These are phyloP conservation scores for Singerocomus rubriflavus DNA, from an alignment of 1,284 basidiomycete genomes.

Conservation along the genomic window DNA sequence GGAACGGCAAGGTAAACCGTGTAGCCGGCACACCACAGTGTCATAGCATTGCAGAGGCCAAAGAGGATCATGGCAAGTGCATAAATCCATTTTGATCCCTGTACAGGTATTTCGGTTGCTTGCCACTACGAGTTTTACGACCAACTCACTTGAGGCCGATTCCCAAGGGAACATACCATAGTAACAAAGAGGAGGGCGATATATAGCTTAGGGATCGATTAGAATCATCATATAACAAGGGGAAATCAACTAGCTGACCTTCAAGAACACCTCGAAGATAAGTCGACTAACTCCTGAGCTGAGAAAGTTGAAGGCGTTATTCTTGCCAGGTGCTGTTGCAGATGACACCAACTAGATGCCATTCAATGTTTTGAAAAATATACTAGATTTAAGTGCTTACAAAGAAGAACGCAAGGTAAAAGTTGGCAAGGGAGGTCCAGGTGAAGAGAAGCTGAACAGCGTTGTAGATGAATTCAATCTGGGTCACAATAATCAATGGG, in stretches of 20 bases:
- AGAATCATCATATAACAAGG: not conserved
- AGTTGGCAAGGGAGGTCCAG: slow-evolving; percentile 82
- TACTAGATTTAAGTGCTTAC: slow-evolving; percentile 38
- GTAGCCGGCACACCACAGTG: slow-evolving; percentile 85
- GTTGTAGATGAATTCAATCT: slow-evolving; percentile 83
- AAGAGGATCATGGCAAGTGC: slow-evolving; percentile 71
- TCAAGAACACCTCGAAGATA: slow-evolving; percentile 81
- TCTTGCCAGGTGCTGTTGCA: slow-evolving; percentile 54
- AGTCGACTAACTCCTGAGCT: slow-evolving; percentile 66
- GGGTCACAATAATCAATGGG: slow-evolving; percentile 1
- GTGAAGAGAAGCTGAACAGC: slow-evolving; percentile 77
- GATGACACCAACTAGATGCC: slow-evolving; percentile 63
- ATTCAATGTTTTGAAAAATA: slow-evolving; percentile 9
- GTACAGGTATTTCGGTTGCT: slow-evolving; percentile 1
- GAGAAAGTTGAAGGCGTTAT: slow-evolving; percentile 79
- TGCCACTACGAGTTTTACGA: slow-evolving; percentile 2
- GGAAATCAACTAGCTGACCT: slow-evolving; percentile 39
- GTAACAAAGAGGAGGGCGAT: slow-evolving; percentile 75
- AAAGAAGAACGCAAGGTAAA: slow-evolving; percentile 83
- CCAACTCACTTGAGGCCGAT: slow-evolving; percentile 66
- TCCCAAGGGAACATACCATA: slow-evolving; percentile 80
- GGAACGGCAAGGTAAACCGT: slow-evolving; percentile 85
- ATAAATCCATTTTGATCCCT: slow-evolving; percentile 85
- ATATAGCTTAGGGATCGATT: slow-evolving; percentile 48
- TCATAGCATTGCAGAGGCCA: slow-evolving; percentile 72